Evolutionary conservation across 1,139 yeast genomes (phyloP), one percentile per base, ranked within the genome.

Genomic region (Sugiyamaella castrensis): DNA sequence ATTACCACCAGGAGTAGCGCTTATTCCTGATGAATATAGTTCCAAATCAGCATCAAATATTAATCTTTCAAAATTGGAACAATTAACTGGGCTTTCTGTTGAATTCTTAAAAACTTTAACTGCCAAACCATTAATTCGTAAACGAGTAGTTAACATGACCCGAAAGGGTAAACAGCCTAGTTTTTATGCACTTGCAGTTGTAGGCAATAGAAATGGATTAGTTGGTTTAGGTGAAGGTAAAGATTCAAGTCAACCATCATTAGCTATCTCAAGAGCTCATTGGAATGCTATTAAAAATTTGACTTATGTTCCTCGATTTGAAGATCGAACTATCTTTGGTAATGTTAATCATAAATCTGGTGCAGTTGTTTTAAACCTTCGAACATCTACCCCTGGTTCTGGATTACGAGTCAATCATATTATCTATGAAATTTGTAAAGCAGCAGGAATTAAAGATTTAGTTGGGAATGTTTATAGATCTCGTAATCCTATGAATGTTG

Each of bases 141-240:
- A 88, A 71, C 75, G 88, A 53, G 98, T 92, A 29, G 84, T 91
- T 50, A 88, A 91, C 66, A 95, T 89, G 75, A 92, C 98, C 1
- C 81, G 91, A 43, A 87, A 89, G 74, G 98, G 98, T 66, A 92
- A 91, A 67, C 87, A 88, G 57, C 82, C 85, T 43, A 82, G 89
- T 42, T 85, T 82, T 67, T 92, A 87, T 67, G 86, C 91, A 1
- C 70, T 92, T 62, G 94, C 91, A 8, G 87, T 91, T 37, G 96
- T 86, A 8, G 99, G 99, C 41, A 96, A 94, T 69, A 79, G 82
- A 52, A 84, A 86, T 57, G 99, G 99, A 55, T 87, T 89, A 83
- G 75, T 91, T 54, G 98, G 98, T 40, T 74, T 91, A 45, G 99
- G 98, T 48, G 96, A 89, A 68, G 99, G 98, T 52, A 87, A 87